phyloP scores from a whole-genome alignment of 2,329 filamentous ascomycete genomes.

The Tolypocladium tropicale region DNA sequence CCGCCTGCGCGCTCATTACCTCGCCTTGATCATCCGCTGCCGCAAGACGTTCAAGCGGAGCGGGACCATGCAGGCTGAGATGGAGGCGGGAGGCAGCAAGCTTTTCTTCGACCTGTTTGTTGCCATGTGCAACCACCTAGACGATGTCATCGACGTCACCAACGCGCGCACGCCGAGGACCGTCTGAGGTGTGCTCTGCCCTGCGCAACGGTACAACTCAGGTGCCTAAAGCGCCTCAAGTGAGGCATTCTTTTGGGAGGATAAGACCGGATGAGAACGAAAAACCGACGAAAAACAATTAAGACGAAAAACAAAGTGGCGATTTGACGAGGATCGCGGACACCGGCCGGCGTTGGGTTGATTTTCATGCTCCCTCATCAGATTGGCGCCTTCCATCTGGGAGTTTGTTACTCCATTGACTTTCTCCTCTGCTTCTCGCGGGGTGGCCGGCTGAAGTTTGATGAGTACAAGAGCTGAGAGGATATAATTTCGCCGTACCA shows the following conservation, averaged over 20 bases:
- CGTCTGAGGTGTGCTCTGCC: conserved; percentile 29
- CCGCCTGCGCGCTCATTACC: conserved; percentile 88
- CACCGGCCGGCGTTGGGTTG: conserved; percentile 18
- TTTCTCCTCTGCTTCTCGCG: conserved; percentile 36
- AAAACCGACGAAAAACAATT: conserved; percentile 12
- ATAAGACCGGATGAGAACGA: conserved; percentile 7
- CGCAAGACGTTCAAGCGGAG: conserved; percentile 96
- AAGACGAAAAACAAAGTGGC: conserved; percentile 12
- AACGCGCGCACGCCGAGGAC: conserved; percentile 51
- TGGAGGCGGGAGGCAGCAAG: conserved; percentile 83
- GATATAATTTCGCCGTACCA: conserved; percentile 18
- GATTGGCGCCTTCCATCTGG: conserved; percentile 38
- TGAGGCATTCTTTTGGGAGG: conserved; percentile 8
- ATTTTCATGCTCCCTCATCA: conserved; percentile 30
- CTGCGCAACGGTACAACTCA: not conserved
- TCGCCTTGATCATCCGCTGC: conserved; percentile 93
- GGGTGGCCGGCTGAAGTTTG: conserved; percentile 36
- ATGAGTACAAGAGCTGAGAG: conserved; percentile 32
- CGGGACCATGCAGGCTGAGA: conserved; percentile 97
- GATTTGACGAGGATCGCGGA: conserved; percentile 9
- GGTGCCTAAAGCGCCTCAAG: not conserved
- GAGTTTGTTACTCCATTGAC: conserved; percentile 24
- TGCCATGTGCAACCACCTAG: conserved; percentile 95
- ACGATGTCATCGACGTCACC: conserved; percentile 85
- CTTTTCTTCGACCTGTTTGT: conserved; percentile 98